Evolutionary conservation across 306 rosid genomes (phyloP), one percentile per base, ranked within the genome.

Genomic region (Potentilla sterilis): DNA sequence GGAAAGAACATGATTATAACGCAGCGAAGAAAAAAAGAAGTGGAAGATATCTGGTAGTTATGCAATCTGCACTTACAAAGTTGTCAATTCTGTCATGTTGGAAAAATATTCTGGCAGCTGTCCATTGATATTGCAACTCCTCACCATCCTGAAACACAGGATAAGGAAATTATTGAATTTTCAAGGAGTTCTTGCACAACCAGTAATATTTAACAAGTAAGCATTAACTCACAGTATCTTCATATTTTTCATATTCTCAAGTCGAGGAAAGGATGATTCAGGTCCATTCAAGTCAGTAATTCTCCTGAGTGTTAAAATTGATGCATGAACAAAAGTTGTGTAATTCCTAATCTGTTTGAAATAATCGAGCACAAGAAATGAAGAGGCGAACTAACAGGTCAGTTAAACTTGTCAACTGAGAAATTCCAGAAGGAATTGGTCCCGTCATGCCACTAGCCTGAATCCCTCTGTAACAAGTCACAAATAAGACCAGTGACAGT

Each of bases 391-490:
- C 98, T 62, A 55, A 93, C 98, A 93, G 61, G 75, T 90, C 90
- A 46, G 69, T 57, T 54, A 93, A 75, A 0, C 67, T 79, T 37
- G 65, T 16, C 78, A 89, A 79, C 15, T 3, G 46, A 75, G 88
- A 82, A 67, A 90, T 82, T 77, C 65, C 80, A 3, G 81, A 70
- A 77, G 98, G 97, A 86, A 91, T 86, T 70, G 96, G 93, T 32
- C 98, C 97, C 19, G 80, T 86, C 68, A 93, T 74, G 63, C 98
- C 97, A 76, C 92, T 88, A 35, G 87, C 98, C 69, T 88, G 86
- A 78, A 89, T 86, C 43, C 42, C 72, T 35, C 97, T 89, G 86
- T 70, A 47, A 63, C 52, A 41, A 42, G 75, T 75, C 70, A 77
- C 3, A 41, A 61, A 49, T 11, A 35, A 37, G 58, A 54, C 49